Conservation (phyloP, 2,329 filamentous ascomycete species). For the Hymenoscyphus repandus region DNA sequence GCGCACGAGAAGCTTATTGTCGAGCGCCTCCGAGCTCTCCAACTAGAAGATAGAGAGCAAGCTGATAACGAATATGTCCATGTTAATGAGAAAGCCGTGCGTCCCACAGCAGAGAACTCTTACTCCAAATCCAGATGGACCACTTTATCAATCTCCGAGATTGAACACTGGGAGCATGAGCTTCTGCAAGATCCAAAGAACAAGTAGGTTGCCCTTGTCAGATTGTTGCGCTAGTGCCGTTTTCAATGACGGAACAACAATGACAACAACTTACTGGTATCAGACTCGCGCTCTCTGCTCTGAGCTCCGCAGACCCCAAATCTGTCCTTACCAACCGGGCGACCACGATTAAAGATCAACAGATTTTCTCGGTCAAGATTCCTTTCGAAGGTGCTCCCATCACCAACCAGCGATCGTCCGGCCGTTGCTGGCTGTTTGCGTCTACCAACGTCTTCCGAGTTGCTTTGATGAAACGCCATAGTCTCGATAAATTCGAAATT, state of each 20-base stretch:
- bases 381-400: constrained; percentile 77
- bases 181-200: constrained; percentile 61
- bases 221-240: not conserved
- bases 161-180: constrained; percentile 55
- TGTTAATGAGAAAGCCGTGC: constrained; percentile 38
- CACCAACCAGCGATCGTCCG: constrained; percentile 77
- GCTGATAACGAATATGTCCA: constrained; percentile 46
- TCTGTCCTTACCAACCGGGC: constrained; percentile 60
- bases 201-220: constrained; percentile 40
- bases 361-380: constrained; percentile 79
- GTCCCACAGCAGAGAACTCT: constrained; percentile 32
- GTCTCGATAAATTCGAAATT: constrained; percentile 74
- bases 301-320: constrained; percentile 62
- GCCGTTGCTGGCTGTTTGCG: constrained; percentile 88
- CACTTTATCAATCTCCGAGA: constrained; percentile 44
- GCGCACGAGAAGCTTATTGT: constrained; percentile 38
- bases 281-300: constrained; percentile 69
- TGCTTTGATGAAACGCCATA: constrained; percentile 80
- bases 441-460: constrained; percentile 87
- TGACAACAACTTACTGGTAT: constrained; percentile 5
- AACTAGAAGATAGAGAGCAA: constrained; percentile 35
- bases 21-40: constrained; percentile 40
- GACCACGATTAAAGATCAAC: constrained; percentile 62
- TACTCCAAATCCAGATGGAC: constrained; percentile 29
- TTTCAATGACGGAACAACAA: not conserved